Conservation (phyloP, 1,284 basidiomycete genomes). For the Cystobasidium sp. region DNA sequence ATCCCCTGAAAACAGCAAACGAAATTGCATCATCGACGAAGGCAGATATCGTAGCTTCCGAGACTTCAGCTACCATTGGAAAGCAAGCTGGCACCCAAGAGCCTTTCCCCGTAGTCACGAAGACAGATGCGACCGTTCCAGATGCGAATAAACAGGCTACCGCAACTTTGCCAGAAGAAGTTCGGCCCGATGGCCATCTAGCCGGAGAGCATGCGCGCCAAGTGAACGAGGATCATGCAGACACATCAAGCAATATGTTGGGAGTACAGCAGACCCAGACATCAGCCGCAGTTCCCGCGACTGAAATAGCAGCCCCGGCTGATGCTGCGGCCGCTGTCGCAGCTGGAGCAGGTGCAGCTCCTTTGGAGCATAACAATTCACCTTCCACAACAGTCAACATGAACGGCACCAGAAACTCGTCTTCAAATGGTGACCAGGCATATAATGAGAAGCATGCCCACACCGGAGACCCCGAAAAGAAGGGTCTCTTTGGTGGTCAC, state of each 20-base stretch:
- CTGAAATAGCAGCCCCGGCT: slow-evolving; percentile 1
- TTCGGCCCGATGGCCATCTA: background rate
- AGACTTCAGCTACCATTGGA: slow-evolving; percentile 1
- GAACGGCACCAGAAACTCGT: background rate
- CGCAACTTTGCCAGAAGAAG: slow-evolving; percentile 20
- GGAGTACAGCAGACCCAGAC: background rate
- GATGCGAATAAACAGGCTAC: slow-evolving; percentile 15
- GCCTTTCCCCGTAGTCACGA: background rate
- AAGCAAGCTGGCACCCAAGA: slow-evolving; percentile 19
- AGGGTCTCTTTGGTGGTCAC: slow-evolving; percentile 19
- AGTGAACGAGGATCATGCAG: background rate
- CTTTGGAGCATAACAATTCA: background rate
- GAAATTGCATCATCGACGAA: background rate
- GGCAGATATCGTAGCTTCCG: slow-evolving; percentile 24
- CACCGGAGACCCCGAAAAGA: slow-evolving; percentile 17
- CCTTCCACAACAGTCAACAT: slow-evolving; percentile 26
- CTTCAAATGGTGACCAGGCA: slow-evolving; percentile 4
- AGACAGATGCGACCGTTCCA: slow-evolving; percentile 17
- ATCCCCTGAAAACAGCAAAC: slow-evolving; percentile 1
- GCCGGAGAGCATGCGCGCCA: slow-evolving; percentile 1
- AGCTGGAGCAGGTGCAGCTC: background rate
- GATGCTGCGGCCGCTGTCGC: slow-evolving; percentile 17
- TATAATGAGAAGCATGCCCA: slow-evolving; percentile 19
- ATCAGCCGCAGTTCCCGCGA: background rate
- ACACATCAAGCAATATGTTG: background rate